Evolutionary conservation across 345 rosid species (phyloP).

Genomic region (Ceriops tagal): DNA sequence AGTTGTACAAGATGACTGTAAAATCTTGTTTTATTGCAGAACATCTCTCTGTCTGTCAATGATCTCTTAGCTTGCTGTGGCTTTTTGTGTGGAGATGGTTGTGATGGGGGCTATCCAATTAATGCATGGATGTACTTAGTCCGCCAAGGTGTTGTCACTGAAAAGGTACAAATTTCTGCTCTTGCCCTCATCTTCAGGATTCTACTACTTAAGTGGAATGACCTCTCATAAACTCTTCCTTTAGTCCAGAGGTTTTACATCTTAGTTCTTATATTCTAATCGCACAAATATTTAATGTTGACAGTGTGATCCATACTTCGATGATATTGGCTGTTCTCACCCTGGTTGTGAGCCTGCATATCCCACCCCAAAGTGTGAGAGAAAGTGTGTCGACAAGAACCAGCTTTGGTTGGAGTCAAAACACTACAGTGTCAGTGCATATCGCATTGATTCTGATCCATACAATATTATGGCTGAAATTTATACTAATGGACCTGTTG

Average conservation of each 20-base stretch:
- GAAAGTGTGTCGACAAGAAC: conserved; percentile 66
- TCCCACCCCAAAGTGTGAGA: conserved; percentile 78
- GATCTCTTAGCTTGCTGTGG: conserved; percentile 97
- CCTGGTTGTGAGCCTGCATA: conserved; percentile 93
- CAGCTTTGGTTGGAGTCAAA: conserved; percentile 71
- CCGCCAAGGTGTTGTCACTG: conserved; percentile 80
- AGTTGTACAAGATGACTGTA: not conserved
- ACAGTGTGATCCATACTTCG: conserved; percentile 96
- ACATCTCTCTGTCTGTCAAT: conserved; percentile 75
- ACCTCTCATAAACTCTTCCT: not conserved
- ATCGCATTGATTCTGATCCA: conserved; percentile 64
- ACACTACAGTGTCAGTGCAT: conserved; percentile 69
- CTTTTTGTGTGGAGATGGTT: conserved; percentile 79
- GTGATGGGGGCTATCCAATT: conserved; percentile 84
- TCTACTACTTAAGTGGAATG: too few species aligned
- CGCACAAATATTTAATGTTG: conserved; percentile 7
- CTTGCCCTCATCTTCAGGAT: not conserved
- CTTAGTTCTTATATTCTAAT: conserved; percentile 2
- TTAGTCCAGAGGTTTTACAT: conserved; percentile 1
- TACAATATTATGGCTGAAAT: conserved; percentile 78
- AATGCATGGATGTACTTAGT: conserved; percentile 82
- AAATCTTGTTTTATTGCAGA: conserved; percentile 41
- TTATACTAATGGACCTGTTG: conserved; percentile 87
- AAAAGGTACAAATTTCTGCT: conserved; percentile 49
- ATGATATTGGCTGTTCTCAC: conserved; percentile 81